Percentiles rank a stretch among this genome's conserved stretches.
Evolutionary conservation across 2,329 filamentous ascomycete species (phyloP).

Genomic region (Arthroderma sp.): DNA sequence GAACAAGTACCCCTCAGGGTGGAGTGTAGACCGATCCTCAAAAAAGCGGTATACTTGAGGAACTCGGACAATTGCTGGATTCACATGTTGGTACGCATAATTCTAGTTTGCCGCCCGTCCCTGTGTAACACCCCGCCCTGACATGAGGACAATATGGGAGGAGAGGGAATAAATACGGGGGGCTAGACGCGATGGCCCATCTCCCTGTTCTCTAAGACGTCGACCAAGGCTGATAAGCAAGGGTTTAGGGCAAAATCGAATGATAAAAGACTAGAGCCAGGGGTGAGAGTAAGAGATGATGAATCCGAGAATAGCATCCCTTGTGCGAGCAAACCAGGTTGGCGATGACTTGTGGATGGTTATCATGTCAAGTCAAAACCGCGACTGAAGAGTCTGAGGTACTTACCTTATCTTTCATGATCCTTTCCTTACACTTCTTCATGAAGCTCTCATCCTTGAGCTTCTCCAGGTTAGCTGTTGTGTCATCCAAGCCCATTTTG

Average conservation of each 20-base stretch:
- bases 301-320: constrained; percentile 3
- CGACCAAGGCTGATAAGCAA: constrained; percentile 5
- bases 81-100: constrained; percentile 8
- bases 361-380: neutral
- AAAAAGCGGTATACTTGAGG: constrained; percentile 11
- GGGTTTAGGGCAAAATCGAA: constrained; percentile 3
- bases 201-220: constrained; percentile 3
- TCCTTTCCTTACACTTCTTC: constrained; percentile 1
- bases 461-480: neutral
- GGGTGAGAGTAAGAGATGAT: constrained; percentile 2
- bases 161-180: neutral
- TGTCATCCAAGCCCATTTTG: neutral
- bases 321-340: constrained; percentile 4
- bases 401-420: constrained; percentile 5
- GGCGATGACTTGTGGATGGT: constrained; percentile 2
- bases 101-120: constrained; percentile 2
- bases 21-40: neutral
- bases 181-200: neutral
- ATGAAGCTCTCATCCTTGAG: constrained; percentile 3
- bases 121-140: neutral
- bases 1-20: constrained; percentile 9
- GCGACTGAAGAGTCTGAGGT: neutral
- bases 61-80: constrained; percentile 9
- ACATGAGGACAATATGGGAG: constrained; percentile 1
- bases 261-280: constrained; percentile 3